phyloP scores from a whole-genome alignment of 495 filamentous ascomycete genomes.

The Neurospora pannonica region DNA sequence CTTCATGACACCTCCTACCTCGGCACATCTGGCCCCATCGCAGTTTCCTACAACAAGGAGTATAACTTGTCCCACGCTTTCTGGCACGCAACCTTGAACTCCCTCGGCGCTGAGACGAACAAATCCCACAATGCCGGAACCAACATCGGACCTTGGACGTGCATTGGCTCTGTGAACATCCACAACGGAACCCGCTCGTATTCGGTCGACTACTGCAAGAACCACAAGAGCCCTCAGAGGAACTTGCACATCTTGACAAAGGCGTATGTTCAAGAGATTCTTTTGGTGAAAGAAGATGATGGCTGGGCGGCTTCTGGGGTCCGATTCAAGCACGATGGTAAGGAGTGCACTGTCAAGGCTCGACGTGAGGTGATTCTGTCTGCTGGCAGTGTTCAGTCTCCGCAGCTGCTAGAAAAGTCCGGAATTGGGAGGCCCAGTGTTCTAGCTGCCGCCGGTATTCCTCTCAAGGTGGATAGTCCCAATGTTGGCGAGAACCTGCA shows the following conservation, averaged over 20 bases:
- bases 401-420: slow-evolving; percentile 49
- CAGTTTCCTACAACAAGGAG: slow-evolving; percentile 32
- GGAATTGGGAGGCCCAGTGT: slow-evolving; percentile 39
- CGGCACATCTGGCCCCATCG: slow-evolving; percentile 35
- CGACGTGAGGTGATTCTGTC: slow-evolving; percentile 44
- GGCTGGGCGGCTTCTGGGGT: slow-evolving; percentile 34
- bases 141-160: slow-evolving; percentile 39
- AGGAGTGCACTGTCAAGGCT: slow-evolving; percentile 18
- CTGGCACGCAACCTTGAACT: slow-evolving; percentile 40
- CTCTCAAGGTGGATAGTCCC: slow-evolving; percentile 32
- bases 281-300: slow-evolving; percentile 16
- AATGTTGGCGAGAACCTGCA: slow-evolving; percentile 50
- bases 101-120: slow-evolving; percentile 31
- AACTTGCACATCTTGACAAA: slow-evolving; percentile 36
- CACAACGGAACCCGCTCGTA: slow-evolving; percentile 34
- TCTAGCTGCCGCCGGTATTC: slow-evolving; percentile 33
- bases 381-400: slow-evolving; percentile 42
- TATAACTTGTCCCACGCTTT: slow-evolving; percentile 35
- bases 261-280: slow-evolving; percentile 27
- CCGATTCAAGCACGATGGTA: slow-evolving; percentile 27
- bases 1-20: slow-evolving; percentile 23
- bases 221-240: slow-evolving; percentile 21
- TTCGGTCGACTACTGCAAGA: slow-evolving; percentile 34
- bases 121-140: slow-evolving; percentile 28
- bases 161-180: slow-evolving; percentile 29